phyloP scores from a whole-genome alignment of 305 asterid species.

The Fraxinus nigra region DNA sequence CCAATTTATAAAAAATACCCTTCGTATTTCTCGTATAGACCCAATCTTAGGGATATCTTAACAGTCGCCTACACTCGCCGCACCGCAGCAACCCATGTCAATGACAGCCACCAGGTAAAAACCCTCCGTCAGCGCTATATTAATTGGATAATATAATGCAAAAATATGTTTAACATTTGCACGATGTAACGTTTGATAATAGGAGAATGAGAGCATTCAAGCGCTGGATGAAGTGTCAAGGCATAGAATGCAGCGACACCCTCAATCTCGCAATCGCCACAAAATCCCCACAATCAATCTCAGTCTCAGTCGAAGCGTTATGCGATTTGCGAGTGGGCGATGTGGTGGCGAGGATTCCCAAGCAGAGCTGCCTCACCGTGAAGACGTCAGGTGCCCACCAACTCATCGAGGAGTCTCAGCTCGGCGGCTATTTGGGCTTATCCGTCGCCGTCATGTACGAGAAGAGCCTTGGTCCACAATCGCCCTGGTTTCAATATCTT shows the following conservation, averaged over 20 bases:
- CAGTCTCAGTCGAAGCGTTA: conserved; percentile 54
- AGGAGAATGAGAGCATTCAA: conserved; percentile 76
- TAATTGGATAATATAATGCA: not conserved
- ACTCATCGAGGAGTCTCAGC: conserved; percentile 65
- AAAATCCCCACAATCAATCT: conserved; percentile 17
- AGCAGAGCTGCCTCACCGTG: conserved; percentile 76
- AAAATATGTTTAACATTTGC: not conserved
- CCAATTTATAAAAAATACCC: too few species aligned
- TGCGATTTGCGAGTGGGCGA: conserved; percentile 71
- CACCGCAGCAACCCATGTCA: conserved; percentile 8
- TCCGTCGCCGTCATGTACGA: conserved; percentile 79
- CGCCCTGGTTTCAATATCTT: conserved; percentile 78
- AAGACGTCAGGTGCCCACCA: conserved; percentile 60
- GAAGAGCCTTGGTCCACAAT: conserved; percentile 62
- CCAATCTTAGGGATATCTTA: not conserved
- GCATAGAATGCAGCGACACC: conserved; percentile 76
- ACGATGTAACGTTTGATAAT: conserved; percentile 6
- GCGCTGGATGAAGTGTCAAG: conserved; percentile 76
- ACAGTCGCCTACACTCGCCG: not conserved
- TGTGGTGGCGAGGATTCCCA: conserved; percentile 78
- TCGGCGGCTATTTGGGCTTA: conserved; percentile 68
- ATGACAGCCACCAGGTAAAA: conserved; percentile 44
- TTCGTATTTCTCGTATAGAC: not conserved
- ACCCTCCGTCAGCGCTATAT: not conserved
- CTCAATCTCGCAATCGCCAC: conserved; percentile 34